Evolutionary conservation across 352 stramenopile species (phyloP).

Genomic region (Phytophthora fragariae): DNA sequence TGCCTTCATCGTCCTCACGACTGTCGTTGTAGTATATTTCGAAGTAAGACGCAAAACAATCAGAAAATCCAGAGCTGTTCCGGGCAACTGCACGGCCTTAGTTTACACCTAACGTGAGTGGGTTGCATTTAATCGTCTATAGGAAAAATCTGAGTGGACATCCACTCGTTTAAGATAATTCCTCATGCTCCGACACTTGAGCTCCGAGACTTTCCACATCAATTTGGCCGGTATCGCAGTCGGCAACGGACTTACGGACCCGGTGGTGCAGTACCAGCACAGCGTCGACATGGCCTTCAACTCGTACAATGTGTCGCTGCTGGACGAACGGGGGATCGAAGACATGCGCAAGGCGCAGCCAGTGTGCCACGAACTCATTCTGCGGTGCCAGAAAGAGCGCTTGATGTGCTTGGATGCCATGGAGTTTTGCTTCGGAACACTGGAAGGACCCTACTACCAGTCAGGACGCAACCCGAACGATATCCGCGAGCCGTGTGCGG

Average conservation of each 20-base stretch:
- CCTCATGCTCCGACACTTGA: conserved; percentile 36
- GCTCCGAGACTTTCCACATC: conserved; percentile 36
- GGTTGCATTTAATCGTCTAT: no score
- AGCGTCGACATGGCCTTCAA: conserved; percentile 78
- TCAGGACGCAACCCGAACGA: conserved; percentile 79
- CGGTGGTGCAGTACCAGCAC: conserved; percentile 71
- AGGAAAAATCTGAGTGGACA: no score
- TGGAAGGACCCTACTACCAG: conserved; percentile 59
- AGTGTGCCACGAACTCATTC: conserved; percentile 63
- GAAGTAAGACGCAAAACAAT: no score
- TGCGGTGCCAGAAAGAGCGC: conserved; percentile 57
- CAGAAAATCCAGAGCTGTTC: no score
- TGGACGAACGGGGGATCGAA: conserved; percentile 47
- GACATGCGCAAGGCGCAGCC: conserved; percentile 65
- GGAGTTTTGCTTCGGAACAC: conserved; percentile 62
- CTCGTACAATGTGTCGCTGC: conserved; percentile 71
- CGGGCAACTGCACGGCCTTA: no score
- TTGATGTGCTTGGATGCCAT: conserved; percentile 53
- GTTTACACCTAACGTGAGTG: no score
- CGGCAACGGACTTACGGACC: conserved; percentile 79
- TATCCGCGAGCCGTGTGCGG: conserved; percentile 62
- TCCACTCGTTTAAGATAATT: no score
- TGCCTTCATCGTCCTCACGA: no score
- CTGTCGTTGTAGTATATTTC: no score
- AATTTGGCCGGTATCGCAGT: conserved; percentile 72